These are phyloP conservation scores for Picea sitchensis DNA, from an alignment of 75 land plant species.

Conservation along the genomic window DNA sequence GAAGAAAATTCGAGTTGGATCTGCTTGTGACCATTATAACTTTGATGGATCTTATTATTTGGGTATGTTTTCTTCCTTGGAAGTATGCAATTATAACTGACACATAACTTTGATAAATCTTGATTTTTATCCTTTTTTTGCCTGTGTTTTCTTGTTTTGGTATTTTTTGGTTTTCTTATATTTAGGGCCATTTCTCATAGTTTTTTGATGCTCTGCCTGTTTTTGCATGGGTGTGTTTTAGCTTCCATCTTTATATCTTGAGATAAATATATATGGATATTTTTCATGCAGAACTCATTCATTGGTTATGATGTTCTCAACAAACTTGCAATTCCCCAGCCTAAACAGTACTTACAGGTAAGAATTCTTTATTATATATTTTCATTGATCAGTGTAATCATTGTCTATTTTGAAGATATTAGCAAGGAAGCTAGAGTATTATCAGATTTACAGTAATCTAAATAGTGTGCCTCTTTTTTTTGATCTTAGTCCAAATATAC, in stretches of 20 bases:
- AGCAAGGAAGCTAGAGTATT: background rate
- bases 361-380: background rate
- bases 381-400: background rate
- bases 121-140: background rate
- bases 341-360: slow-evolving; percentile 94
- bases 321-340: slow-evolving; percentile 90
- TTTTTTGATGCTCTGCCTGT: background rate
- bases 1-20: too few relatives aligned
- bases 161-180: background rate
- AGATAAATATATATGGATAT: background rate
- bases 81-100: too few relatives aligned
- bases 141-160: background rate
- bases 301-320: slow-evolving; percentile 82
- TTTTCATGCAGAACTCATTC: slow-evolving; percentile 72
- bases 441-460: background rate
- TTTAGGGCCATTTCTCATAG: background rate
- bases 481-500: slow-evolving; percentile 80
- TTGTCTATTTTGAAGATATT: background rate
- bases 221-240: background rate
- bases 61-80: too few relatives aligned
- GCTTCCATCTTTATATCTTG: background rate
- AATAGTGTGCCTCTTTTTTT: background rate
- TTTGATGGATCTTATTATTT: too few relatives aligned
- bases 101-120: background rate
- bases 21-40: too few relatives aligned